phyloP scores from a whole-genome alignment of 441 rosid genomes.

The Jatropha podagrica region DNA sequence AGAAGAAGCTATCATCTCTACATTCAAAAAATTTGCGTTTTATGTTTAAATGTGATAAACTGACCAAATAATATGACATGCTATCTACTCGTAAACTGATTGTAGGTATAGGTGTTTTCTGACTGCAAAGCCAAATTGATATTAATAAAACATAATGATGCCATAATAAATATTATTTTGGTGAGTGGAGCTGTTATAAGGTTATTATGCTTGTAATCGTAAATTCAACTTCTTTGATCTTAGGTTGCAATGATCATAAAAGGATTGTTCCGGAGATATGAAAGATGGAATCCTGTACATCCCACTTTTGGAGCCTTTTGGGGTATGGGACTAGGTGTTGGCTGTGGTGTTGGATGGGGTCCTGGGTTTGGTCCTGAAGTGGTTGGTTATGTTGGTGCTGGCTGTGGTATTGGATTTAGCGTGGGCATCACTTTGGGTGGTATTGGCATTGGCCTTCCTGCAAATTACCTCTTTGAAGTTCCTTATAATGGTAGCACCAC shows the following conservation, averaged over 20 bases:
- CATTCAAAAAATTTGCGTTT: too few relatives aligned
- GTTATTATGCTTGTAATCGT: neutral
- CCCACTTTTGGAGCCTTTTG: conserved; percentile 89
- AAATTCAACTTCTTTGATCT: conserved; percentile 1
- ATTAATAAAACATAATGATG: too few relatives aligned
- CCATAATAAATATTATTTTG: too few relatives aligned
- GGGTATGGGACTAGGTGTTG: conserved; percentile 94
- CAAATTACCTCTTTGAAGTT: conserved; percentile 51
- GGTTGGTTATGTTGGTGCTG: conserved; percentile 86
- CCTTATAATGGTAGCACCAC: conserved; percentile 56
- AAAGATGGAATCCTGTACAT: conserved; percentile 95
- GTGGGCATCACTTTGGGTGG: conserved; percentile 88
- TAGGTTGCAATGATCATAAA: conserved; percentile 76
- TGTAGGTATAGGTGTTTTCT: too few relatives aligned
- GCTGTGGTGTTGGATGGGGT: conserved; percentile 98
- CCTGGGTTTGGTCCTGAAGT: conserved; percentile 98
- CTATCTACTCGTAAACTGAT: too few relatives aligned
- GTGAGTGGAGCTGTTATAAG: too few relatives aligned
- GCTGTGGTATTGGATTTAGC: conserved; percentile 88
- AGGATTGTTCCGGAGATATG: conserved; percentile 71
- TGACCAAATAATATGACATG: too few relatives aligned
- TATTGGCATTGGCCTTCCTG: conserved; percentile 89
- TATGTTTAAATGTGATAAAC: too few relatives aligned
- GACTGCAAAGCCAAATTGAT: too few relatives aligned
- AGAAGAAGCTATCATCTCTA: too few relatives aligned